Evolutionary conservation across 2,329 filamentous ascomycete genomes (phyloP).

Genomic region (Ophiosphaerella korrae): DNA sequence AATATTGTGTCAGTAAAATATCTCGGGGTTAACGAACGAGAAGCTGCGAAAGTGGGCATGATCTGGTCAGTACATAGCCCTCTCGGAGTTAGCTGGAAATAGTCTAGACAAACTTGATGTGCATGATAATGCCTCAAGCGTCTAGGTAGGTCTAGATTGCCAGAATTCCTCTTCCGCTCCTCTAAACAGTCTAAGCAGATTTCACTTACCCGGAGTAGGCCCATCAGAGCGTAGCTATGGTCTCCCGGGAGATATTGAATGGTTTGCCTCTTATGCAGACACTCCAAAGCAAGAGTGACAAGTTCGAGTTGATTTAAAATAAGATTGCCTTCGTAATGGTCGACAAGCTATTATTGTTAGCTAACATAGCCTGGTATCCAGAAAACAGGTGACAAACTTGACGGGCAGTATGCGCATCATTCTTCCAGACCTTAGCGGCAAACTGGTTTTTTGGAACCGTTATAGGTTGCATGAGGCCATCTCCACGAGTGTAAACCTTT

Average conservation of each 20-base stretch:
- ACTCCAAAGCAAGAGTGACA: conserved; percentile 48
- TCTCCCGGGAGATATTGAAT: conserved; percentile 48
- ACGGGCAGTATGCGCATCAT: conserved; percentile 44
- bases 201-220: conserved; percentile 45
- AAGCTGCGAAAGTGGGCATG: not conserved
- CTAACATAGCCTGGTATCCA: not conserved
- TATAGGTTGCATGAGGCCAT: conserved; percentile 25
- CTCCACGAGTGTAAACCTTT: conserved; percentile 39
- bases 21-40: too few relatives aligned
- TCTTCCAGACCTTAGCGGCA: conserved; percentile 46
- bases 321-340: conserved; percentile 53
- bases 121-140: too few relatives aligned
- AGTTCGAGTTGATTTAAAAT: conserved; percentile 51
- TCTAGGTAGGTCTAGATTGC: too few relatives aligned
- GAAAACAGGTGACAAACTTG: conserved; percentile 18
- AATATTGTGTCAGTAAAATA: not conserved
- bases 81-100: too few relatives aligned
- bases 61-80: too few relatives aligned
- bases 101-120: too few relatives aligned
- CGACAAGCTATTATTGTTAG: conserved; percentile 46
- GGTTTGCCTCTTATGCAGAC: conserved; percentile 48
- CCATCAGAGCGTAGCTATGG: conserved; percentile 55
- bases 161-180: too few relatives aligned
- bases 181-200: not conserved
- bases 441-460: conserved; percentile 50